Evolutionary conservation across 2,329 filamentous ascomycete species (phyloP), one percentile per base, ranked within the genome.

Genomic region (Alternaria sp.): DNA sequence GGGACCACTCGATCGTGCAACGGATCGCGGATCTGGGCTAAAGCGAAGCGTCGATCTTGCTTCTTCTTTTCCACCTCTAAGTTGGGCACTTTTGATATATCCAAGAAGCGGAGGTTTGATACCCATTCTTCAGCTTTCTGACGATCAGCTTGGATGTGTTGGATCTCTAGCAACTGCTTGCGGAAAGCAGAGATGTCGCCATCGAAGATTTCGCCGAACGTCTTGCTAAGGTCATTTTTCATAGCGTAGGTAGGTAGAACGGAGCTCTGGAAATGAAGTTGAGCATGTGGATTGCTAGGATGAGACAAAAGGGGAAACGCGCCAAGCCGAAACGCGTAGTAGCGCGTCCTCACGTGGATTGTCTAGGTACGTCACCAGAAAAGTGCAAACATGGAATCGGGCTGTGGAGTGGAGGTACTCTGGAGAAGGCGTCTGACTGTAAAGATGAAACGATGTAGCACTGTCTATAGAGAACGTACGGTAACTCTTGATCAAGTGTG

Each of bases 171-270:
- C n/a, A 71, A n/a, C 36, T 71, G 65, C 3, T 56, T 38, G 16
- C 60, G 51, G 6, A 71, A 53, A 4, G 65, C 63, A 1, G 40
- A 3, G 5, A 48, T 46, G 30, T 67, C 56, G 32, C 55, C 46
- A 3, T 67, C 27, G 50, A 68, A 67, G 11, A 71, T 68, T 11
- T 69, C 61, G 4, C 65, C 58, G 32, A 70, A 70, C 0, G 66
- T 68, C 34, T 60, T 41, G 14, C 62, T 14, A 6, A 68, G 50
- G 44, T 68, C 65, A n/a, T 68, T 59, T 25, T 62, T 60, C 66
- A 70, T 67, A 10, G 3, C 20, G 45, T 27, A 14, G 38, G 27
- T 40, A 12, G 14, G 9, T n/a, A 22, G 3, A 12, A 6, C n/a
- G 4, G 9, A 34, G 30, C 22, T 5, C 10, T 50, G 30, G 20